Evolutionary conservation across 345 rosid genomes (phyloP), one percentile per base, ranked within the genome.

Genomic region (Rhizophora apiculata): DNA sequence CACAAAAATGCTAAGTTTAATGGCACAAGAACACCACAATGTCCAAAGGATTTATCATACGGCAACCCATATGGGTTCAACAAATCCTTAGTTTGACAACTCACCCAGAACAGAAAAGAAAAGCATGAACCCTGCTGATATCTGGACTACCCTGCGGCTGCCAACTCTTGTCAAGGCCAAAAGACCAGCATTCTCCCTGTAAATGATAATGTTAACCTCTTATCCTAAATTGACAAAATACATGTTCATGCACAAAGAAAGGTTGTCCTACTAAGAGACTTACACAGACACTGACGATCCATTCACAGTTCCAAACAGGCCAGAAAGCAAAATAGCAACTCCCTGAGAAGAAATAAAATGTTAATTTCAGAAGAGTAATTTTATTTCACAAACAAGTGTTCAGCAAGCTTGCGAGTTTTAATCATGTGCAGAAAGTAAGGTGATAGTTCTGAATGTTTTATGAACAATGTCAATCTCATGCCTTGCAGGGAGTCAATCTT

Each of bases 251-350:
- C 34, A 64, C 34, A 6, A 24, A 15, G 15, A 48, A 57, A 39
- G 61, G 62, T 22, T 59, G 64, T 78, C 6, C 59, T 2, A 60
- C 63, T 46, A 24, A 64, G 56, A 62, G 60, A 74, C 94, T 88
- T 95, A 95, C 99, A 95, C 94, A 69, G 98, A 90, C 63, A 92
- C 96, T 29, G 99, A 90, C 43, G 96, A 84, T 60, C 94, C 99
- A 63, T 75, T 87, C 71, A 73, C 94, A 72, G 99, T 95, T 75
- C 99, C 99, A 72, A 95, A 95, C 82, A 95, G 76, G 55, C 94
- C 99, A 60, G 99, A 92, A 21, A 92, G 68, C 80, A 95, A 80
- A 69, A 95, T 92, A 69, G 85, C 99, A 71, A 92, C 84, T 73
- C 98, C 98, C 99, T 95, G 83, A 3, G 80, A 63, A 76, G 22